Conservation (phyloP, 768 basidiomycete species). For the Kwoniella botswanensis region DNA sequence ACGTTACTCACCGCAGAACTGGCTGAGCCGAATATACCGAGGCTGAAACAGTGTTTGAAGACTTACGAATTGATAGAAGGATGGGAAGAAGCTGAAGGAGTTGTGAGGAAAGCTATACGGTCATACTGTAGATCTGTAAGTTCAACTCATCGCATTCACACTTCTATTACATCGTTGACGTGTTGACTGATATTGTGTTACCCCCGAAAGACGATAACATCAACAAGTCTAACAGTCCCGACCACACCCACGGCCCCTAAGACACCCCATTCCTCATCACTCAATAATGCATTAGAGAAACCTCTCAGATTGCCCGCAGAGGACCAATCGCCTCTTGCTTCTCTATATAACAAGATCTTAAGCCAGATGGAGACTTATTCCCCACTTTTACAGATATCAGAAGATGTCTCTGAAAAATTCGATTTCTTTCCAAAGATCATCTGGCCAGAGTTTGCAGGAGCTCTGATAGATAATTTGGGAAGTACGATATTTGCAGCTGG, state of each 20-base stretch:
- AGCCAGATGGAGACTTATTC: slow-evolving; percentile 63
- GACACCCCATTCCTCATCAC: slow-evolving; percentile 63
- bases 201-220: slow-evolving; percentile 69
- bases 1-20: slow-evolving; percentile 74
- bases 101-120: slow-evolving; percentile 73
- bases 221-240: slow-evolving; percentile 70
- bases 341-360: slow-evolving; percentile 79
- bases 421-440: slow-evolving; percentile 85
- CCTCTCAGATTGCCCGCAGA: slow-evolving; percentile 61
- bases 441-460: slow-evolving; percentile 80
- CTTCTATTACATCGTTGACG: too few relatives aligned
- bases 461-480: slow-evolving; percentile 85
- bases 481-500: slow-evolving; percentile 85
- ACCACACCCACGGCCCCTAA: slow-evolving; percentile 76
- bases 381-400: slow-evolving; percentile 59
- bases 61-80: slow-evolving; percentile 67
- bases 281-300: slow-evolving; percentile 62
- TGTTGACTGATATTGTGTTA: too few relatives aligned
- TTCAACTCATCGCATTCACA: slow-evolving; percentile 1
- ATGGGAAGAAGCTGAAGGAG: slow-evolving; percentile 87
- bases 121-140: slow-evolving; percentile 75
- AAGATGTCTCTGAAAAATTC: slow-evolving; percentile 61
- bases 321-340: slow-evolving; percentile 66
- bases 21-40: slow-evolving; percentile 26
- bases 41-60: slow-evolving; percentile 48